Base-by-base conservation (phyloP, 495 filamentous ascomycete species). In the Geoglossum glabrum region DNA sequence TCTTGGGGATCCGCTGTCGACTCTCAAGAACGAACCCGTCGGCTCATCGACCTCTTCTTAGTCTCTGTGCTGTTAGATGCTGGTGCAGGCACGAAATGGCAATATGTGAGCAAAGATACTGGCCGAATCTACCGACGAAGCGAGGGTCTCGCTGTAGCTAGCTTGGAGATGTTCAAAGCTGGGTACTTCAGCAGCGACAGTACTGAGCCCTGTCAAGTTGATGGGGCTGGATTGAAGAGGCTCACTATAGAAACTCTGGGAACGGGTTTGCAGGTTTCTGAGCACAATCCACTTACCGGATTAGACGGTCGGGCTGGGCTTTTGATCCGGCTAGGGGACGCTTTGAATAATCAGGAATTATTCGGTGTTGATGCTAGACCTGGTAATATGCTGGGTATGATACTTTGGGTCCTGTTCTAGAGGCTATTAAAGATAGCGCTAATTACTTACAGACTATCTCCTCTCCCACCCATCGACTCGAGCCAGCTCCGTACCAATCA, bases 151-250 rank as follows among this genome's bases (percentile, higher is more conserved):
- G 92, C 92, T 5, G 83, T 98, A 47, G 92, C 93, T 25, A 90
- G 85, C 67, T 70, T 98, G 65, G 92, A 97, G 64, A 98, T 98
- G 92, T 98, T 97, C 73, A 95, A 92, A 71, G 75, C 79, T 56
- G 92, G 92, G n/a, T 64, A 87, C 47, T 98, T 98, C 71, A 93
- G 87, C 61, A 86, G 89, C 64, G 81, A 89, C 64, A 74, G 77
- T 1, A 76, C 69, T 50, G 83, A 95, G 67, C 89, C 86, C 38
- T 85, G 80, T 63, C 89, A 93, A 68, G 92, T 97, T 25, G 92
- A 98, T 66, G 86, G 82, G 57, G 78, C 76, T 8, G 93, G 84
- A 1, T 70, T 98, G 64, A 82, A 78, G 65, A 81, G 74, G 52
- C 69, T 98, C 52, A 90, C 82, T 4, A 75, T 84, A 28, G 82